Conservation (phyloP, 2,329 filamentous ascomycete genomes). For the Stenocarpella maydis region DNA sequence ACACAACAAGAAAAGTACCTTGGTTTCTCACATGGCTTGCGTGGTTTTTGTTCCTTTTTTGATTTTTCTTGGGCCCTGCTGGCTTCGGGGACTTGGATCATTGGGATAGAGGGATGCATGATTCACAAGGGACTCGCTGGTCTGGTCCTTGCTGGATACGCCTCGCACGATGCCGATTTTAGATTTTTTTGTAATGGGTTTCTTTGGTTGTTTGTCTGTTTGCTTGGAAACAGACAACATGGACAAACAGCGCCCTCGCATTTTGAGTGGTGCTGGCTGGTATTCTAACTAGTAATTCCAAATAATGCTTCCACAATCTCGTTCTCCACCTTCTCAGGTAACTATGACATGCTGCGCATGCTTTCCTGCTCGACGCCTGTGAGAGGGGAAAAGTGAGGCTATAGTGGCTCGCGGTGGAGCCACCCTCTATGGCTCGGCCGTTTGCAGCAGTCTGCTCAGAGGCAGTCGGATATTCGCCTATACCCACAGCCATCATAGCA, state of each 20-base stretch:
- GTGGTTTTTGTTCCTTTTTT: not conserved
- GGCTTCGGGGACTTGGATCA: slow-evolving; percentile 12
- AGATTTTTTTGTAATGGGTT: slow-evolving; percentile 10
- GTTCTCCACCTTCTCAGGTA: not conserved
- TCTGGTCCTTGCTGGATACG: slow-evolving; percentile 11
- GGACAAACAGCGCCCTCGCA: not conserved
- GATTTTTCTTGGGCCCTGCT: slow-evolving; percentile 7
- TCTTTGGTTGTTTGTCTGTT: not conserved
- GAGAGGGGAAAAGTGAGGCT: no score
- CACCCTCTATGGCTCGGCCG: no score
- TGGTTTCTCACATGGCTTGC: not conserved
- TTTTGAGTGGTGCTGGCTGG: not conserved
- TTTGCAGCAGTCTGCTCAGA: no score
- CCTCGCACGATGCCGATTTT: not conserved
- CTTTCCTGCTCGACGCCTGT: no score
- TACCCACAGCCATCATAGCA: no score
- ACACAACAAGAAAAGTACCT: not conserved
- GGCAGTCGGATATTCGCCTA: no score
- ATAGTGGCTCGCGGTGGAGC: no score
- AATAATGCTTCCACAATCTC: not conserved
- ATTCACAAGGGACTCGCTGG: slow-evolving; percentile 2
- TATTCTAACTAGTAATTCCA: slow-evolving; percentile 25
- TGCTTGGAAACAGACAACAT: not conserved
- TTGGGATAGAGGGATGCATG: slow-evolving; percentile 1
- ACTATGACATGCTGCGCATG: no score